Evolutionary conservation across 139 green algal genomes (phyloP), one percentile per base, ranked within the genome.

Genomic region (Volvox africanus): DNA sequence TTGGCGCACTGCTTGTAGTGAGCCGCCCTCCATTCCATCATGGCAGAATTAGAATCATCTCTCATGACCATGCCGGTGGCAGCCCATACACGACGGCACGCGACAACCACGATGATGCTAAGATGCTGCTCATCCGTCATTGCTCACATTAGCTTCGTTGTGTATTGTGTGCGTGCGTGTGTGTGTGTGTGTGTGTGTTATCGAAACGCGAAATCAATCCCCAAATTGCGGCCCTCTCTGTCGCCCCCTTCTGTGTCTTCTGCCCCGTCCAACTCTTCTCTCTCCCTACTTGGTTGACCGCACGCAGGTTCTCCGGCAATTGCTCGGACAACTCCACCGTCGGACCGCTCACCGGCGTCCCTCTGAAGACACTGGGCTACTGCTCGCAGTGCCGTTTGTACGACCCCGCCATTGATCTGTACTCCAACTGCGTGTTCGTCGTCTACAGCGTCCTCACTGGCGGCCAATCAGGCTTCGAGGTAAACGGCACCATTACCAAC

Each of bases 391-490:
- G 85, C 68, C 1, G 13, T 12, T 28, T 28, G 22, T 26, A 35
- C 17, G 71, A 82, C 18, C 32, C 33, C n/a, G n/a, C 14, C 6
- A 75, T 50, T 21, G 17, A 61, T 24, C 14, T 35, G 1, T 83
- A 36, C 86, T 22, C 33, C 13, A 35, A 37, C 86, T 90, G 86
- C 86, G 36, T n/a, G 9, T 83, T 90, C 86, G 36, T 30, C 73
- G 50, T 90, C 12, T 90, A 90, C 73, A 35, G 20, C 3, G 13
- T 90, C 0, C 12, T 83, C 20, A 90, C 86, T 12, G 86, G 71
- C n/a, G 86, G 73, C 24, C n/a, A 9, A 19, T 90, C 86, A 1
- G 86, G 50, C 32, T 69, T 81, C 32, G 69, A 82, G 16, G 44
- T 55, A 9, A 62, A n/a, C 2, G 32, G n/a, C 13, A 71, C 69